Evolutionary conservation across 2,329 filamentous ascomycete genomes (phyloP).

Genomic region (Trichoderma pleuroti): DNA sequence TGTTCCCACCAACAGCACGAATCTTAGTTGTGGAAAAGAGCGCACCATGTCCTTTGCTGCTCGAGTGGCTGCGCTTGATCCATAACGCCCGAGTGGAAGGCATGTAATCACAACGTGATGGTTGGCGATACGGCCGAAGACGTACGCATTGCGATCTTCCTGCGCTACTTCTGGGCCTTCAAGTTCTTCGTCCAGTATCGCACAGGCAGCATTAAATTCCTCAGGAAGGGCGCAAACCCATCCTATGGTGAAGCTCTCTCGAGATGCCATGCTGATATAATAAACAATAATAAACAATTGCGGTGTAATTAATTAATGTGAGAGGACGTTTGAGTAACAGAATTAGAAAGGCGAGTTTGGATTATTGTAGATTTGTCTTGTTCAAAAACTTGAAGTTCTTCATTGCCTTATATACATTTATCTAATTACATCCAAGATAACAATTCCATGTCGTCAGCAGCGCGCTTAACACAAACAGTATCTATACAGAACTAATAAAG

Average conservation of each 20-base stretch:
- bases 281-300: background rate
- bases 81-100: slow-evolving; percentile 17
- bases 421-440: background rate
- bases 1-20: background rate
- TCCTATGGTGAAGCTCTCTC: background rate
- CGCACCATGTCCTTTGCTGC: background rate
- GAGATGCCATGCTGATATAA: background rate
- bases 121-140: slow-evolving; percentile 15
- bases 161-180: background rate
- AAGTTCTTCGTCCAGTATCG: background rate
- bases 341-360: background rate
- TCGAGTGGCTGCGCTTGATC: background rate
- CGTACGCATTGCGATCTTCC: slow-evolving; percentile 16
- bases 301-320: background rate
- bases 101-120: slow-evolving; percentile 22
- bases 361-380: background rate
- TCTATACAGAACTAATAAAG: too few relatives aligned
- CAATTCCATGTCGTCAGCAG: background rate
- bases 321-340: background rate
- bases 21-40: background rate
- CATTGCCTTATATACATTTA: background rate
- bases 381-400: background rate
- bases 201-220: background rate
- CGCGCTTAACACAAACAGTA: background rate
- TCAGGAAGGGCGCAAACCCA: background rate